Base-by-base conservation (phyloP, 805 yeast species). In the Ogataea neopini region DNA sequence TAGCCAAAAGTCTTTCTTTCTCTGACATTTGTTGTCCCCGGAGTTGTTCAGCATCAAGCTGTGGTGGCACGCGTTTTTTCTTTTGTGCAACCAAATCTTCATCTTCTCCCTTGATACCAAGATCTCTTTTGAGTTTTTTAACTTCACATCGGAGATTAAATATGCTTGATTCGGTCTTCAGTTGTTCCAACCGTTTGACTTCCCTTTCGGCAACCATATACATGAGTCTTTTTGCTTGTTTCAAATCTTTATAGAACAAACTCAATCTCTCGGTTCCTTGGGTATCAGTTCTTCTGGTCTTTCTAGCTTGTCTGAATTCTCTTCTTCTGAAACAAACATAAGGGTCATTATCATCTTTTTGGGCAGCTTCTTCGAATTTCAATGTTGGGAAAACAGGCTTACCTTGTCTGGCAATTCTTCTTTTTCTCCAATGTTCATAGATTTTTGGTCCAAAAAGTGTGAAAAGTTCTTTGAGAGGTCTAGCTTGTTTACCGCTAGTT, bases 281-380 rank as follows among this genome's bases (percentile, higher is more conserved):
- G 28, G 87, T 79, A 70, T 94, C 99, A 0, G 97, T 88, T 54
- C 98, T 81, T 66, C 99, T 81, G 0, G 99, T 94, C 66, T 94
- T 94, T 66, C 99, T 85, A 25, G 95, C 94, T 63, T 88, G 97
- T 55, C 99, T 81, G 54, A 89, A 85, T 62, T 91, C 98, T 66
- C 99, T 85, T 56, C 97, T 83, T 60, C 99, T 80, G 74, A 94
- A 94, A 71, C 97, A 89, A 34, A 89, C 85, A 66, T 94, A 94
- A 1, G 99, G 98, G 66, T 94, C 97, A 50, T 79, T 80, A 60
- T 91, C 97, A 60, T 91, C 97, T 61, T 90, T 90, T 34, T 64
- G 66, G 47, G 80, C 80, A 19, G 88, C 88, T 57, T 88, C 91
- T 69, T 91, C 97, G 64, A 88, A 90, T 64, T 83, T 87, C 43